These are phyloP conservation scores for Macrophomina tecta DNA, from an alignment of 2,329 filamentous ascomycete genomes.

Conservation along the genomic window DNA sequence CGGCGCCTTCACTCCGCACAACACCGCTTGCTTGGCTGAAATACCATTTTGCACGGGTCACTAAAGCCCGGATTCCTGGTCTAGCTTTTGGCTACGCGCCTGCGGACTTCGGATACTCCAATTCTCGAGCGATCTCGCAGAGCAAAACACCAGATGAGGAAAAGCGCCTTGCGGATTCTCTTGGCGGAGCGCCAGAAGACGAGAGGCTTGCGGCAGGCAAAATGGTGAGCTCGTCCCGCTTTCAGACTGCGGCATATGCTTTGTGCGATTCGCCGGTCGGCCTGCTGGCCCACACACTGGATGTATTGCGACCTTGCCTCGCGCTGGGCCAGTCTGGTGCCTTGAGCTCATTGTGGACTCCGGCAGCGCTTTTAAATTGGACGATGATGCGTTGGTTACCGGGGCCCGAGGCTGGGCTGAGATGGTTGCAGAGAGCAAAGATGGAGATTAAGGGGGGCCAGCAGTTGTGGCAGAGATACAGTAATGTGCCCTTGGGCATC, in stretches of 20 bases:
- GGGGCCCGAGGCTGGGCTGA: constrained; percentile 65
- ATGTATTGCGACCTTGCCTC: constrained; percentile 39
- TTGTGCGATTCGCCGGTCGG: constrained; percentile 48
- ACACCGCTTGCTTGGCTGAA: constrained; percentile 60
- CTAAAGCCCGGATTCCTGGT: constrained; percentile 47
- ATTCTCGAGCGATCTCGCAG: neutral
- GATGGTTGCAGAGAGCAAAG: constrained; percentile 49
- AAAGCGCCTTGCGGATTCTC: neutral
- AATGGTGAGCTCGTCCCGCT: constrained; percentile 29
- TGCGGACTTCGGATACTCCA: constrained; percentile 52
- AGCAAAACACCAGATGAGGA: neutral
- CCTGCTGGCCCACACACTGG: constrained; percentile 41
- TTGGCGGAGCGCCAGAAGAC: neutral
- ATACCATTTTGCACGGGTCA: constrained; percentile 59
- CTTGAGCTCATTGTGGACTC: neutral
- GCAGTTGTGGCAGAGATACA: neutral
- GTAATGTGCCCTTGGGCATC: constrained; percentile 46
- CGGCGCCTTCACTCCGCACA: constrained; percentile 53
- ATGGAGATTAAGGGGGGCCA: constrained; percentile 18
- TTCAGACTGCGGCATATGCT: constrained; percentile 45
- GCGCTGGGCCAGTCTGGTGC: neutral
- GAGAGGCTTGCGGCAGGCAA: neutral
- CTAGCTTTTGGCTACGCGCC: constrained; percentile 63
- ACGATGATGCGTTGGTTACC: constrained; percentile 70
- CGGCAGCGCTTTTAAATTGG: constrained; percentile 58